Evolutionary conservation across 208 protist genomes (phyloP).

Genomic region (Strigomonas oncopelti): DNA sequence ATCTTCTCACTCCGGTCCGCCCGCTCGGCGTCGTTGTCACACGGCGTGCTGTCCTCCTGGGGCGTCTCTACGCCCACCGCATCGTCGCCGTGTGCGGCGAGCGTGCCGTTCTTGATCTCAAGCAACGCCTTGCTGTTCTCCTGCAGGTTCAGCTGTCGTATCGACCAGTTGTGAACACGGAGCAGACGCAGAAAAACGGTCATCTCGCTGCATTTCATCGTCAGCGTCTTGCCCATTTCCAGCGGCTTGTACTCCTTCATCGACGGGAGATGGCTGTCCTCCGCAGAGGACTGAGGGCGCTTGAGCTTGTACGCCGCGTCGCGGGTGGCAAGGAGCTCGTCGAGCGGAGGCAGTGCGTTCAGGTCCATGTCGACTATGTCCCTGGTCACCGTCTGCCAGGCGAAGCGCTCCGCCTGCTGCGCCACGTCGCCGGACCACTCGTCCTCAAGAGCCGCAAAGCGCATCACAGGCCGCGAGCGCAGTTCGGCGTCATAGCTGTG

Average conservation of each 20-base stretch:
- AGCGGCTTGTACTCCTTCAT: constrained; percentile 62
- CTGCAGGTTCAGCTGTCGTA: constrained; percentile 29
- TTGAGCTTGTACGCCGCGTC: constrained; percentile 28
- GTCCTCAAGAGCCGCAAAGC: constrained; percentile 31
- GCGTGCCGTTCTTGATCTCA: constrained; percentile 28
- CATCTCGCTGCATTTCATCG: constrained; percentile 53
- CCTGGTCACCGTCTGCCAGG: constrained; percentile 25
- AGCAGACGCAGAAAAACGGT: constrained; percentile 70
- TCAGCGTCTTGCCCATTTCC: constrained; percentile 15
- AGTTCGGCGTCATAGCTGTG: constrained; percentile 57
- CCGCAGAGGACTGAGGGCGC: constrained; percentile 36
- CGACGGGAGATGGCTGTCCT: constrained; percentile 51
- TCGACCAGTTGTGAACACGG: constrained; percentile 78
- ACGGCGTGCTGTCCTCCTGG: not conserved
- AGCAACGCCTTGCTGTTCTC: constrained; percentile 29
- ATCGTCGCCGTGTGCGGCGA: not conserved
- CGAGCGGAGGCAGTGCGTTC: constrained; percentile 50
- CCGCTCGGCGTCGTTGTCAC: constrained; percentile 6
- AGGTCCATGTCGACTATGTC: constrained; percentile 71
- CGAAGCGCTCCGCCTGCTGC: constrained; percentile 36
- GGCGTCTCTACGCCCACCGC: no score
- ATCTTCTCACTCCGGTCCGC: not conserved
- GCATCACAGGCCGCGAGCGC: not conserved
- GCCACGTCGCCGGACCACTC: constrained; percentile 40
- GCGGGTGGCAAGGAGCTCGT: constrained; percentile 47